phyloP scores from a whole-genome alignment of 1,284 basidiomycete genomes.

The Trametes versicolor region DNA sequence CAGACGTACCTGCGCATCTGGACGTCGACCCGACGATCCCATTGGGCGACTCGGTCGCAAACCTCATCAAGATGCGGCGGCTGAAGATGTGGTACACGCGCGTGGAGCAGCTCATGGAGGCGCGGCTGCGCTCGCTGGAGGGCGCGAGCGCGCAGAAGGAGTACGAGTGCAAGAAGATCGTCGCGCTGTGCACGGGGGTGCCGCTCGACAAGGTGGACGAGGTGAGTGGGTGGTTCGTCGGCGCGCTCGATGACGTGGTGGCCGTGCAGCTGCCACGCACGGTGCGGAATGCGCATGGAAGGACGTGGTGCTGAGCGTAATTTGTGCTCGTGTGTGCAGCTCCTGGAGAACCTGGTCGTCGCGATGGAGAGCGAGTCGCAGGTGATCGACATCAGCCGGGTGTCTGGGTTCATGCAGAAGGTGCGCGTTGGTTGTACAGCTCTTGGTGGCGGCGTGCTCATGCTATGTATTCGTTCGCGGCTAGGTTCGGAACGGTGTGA shows the following conservation, averaged over 20 bases:
- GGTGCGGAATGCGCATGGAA: not conserved
- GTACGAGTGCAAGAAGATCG: conserved; percentile 90
- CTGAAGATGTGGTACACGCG: conserved; percentile 85
- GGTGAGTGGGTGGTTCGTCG: conserved; percentile 58
- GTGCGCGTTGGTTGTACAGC: conserved; percentile 45
- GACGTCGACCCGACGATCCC: conserved; percentile 78
- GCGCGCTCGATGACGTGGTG: not conserved
- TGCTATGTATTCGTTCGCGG: conserved; percentile 5
- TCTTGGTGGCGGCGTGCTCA: conserved; percentile 32
- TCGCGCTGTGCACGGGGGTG: conserved; percentile 90
- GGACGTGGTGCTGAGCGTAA: conserved; percentile 21
- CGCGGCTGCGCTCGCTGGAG: conserved; percentile 75
- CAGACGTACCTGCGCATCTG: conserved; percentile 68
- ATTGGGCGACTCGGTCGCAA: conserved; percentile 61
- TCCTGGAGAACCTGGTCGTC: conserved; percentile 88
- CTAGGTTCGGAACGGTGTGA: conserved; percentile 75
- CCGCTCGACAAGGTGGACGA: conserved; percentile 90
- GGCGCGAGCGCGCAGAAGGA: conserved; percentile 88
- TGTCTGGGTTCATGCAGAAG: conserved; percentile 92
- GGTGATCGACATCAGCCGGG: conserved; percentile 84
- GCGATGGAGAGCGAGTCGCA: conserved; percentile 92
- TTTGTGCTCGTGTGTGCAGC: conserved; percentile 54
- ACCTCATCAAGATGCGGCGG: conserved; percentile 76
- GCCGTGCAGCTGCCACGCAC: not conserved
- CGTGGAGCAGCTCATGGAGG: conserved; percentile 78